Conservation (phyloP, 805 yeast genomes). For the Cyberlindnera meyerae region DNA sequence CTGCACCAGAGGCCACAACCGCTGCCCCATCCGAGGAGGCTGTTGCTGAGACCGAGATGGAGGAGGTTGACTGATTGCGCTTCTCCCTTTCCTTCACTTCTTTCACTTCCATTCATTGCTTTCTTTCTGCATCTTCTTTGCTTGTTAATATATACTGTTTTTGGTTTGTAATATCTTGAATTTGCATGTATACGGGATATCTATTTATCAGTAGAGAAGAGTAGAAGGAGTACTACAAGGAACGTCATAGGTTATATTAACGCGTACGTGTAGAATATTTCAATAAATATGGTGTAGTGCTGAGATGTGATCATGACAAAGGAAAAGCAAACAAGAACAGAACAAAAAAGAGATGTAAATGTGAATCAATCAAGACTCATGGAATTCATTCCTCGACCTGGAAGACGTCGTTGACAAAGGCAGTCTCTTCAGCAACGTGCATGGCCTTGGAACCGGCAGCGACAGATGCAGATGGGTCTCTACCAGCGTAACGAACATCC, state of each 20-base stretch:
- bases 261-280: not conserved
- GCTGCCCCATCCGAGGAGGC: slow-evolving; percentile 51
- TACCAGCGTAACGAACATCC: slow-evolving; percentile 82
- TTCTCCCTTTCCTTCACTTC: not conserved
- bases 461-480: slow-evolving; percentile 96
- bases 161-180: not conserved
- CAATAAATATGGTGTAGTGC: not conserved
- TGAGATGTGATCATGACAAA: slow-evolving; percentile 1
- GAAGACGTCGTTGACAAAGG: slow-evolving; percentile 78
- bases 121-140: too few relatives aligned
- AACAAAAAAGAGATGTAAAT: too few relatives aligned
- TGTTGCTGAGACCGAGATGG: slow-evolving; percentile 93
- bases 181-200: not conserved
- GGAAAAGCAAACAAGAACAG: not conserved
- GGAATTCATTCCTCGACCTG: slow-evolving; percentile 7
- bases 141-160: not conserved
- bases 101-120: not conserved
- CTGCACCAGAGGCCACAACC: slow-evolving; percentile 62
- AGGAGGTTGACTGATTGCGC: slow-evolving; percentile 83
- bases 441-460: slow-evolving; percentile 94
- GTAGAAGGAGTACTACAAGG: too few relatives aligned
- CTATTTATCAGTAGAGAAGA: too few relatives aligned
- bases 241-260: too few relatives aligned
- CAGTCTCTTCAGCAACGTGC: slow-evolving; percentile 85
- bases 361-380: not conserved